Base-by-base conservation (phyloP, 441 rosid genomes). In the Gossypium schwendimanii region DNA sequence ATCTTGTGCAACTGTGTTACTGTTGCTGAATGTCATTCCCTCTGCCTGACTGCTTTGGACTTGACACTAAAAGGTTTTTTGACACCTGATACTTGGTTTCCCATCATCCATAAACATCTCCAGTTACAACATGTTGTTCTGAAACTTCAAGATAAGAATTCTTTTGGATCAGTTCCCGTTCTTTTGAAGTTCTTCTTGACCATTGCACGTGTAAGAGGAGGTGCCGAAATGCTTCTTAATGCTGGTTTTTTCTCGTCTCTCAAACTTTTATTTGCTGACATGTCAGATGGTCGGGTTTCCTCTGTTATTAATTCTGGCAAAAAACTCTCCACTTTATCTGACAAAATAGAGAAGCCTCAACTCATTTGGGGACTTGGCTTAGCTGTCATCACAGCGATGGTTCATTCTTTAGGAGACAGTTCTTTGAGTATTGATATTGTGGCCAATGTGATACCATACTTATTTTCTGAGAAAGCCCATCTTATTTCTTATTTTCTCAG, bases 161-260 rank as follows among this genome's bases (percentile, higher is more conserved):
- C 87, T 68, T 54, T 77, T 39, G 79, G 79, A 69, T 84, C 89
- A 21, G 52, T 83, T 77, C 82, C 90, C 69, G 81, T 84, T 58
- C 79, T 83, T 53, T 78, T 96, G 80, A 91, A 88, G 77, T 85
- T 96, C 84, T 85, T 90, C 67, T 74, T 96, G 78, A 90, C 97
- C 63, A 77, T 96, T 74, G 92, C 98, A 70, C 87, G 72, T 70
- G 93, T 89, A 31, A 86, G 89, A 81, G 94, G 87, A 41, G 96
- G 97, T 71, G 92, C 97, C 55, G 92, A 93, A 83, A 86, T 93
- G 94, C 98, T 96, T 72, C 79, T 90, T 31, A 76, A 79, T 78
- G 82, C 91, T 57, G 96, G 94, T 18, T 88, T 96, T 76, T 81
- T 93, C 75, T 82, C 83, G 6, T 83, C 90, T 74, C 81, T 96